Evolutionary conservation across 2,329 filamentous ascomycete genomes (phyloP), one percentile per base, ranked within the genome.

Genomic region (Cladobotryum mycophilum): DNA sequence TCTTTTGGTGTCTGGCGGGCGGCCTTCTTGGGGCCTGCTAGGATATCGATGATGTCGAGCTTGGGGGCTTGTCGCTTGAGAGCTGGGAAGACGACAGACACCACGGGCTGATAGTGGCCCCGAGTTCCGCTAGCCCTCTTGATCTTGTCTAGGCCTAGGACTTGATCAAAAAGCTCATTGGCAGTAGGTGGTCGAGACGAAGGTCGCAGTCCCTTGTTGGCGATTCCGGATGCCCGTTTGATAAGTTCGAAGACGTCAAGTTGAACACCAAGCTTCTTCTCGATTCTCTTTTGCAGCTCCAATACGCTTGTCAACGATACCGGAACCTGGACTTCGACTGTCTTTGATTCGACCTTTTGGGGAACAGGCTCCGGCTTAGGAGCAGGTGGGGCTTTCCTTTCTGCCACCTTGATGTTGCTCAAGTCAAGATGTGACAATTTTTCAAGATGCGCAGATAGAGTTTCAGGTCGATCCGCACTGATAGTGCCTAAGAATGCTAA

Each of bases 221-320:
- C 93, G 22, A 95, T 72, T 61, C 93, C 85, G 38, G 88, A 81
- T 38, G 93, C 93, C 48, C 90, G 86, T 49, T 84, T 79, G 65
- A 99, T 82, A 72, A 97, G 96, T 12, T 87, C 89, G 2, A 88
- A 89, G 5, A 97, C 74, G 13, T 92, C 90, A 44, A 96, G 74
- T 64, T 84, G 86, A 52, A 92, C 82, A 54, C 89, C 89, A 22
- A 96, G 78, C 4, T 82, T 84, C 49, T 84, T 75, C 61, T 91
- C 79, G 58, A 97, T 81, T 64, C 86, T 85, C 70, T 84, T 82
- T 75, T 96, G 91, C 34, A 87, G 84, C 59, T 88, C 84, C 48
- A 90, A 73, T 14, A 95, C 89, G 53, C 86, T 84, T 40, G 81
- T 76, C 48, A 99, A 78, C 6, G 89, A 92, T 58, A 97, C 78